phyloP scores from a whole-genome alignment of 345 rosid genomes.

The Gossypium turneri region DNA sequence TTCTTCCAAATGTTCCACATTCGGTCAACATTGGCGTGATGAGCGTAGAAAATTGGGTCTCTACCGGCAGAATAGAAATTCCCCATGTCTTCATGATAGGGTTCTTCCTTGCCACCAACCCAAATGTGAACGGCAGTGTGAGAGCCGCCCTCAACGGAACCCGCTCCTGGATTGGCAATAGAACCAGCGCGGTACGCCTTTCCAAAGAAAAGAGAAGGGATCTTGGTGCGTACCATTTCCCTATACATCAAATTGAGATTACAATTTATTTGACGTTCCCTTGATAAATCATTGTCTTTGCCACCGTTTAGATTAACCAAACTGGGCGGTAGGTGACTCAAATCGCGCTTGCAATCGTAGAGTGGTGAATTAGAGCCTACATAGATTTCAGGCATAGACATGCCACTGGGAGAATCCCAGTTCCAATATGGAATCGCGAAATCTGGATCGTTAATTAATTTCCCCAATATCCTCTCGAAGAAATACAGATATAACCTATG shows the following conservation, averaged over 20 bases:
- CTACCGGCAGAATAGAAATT: slow-evolving; percentile 2
- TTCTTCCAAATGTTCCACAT: slow-evolving; percentile 55
- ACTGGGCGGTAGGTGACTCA: not conserved
- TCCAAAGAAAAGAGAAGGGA: not conserved
- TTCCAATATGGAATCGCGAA: not conserved
- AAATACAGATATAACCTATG: not conserved
- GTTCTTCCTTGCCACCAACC: not conserved
- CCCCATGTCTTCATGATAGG: not conserved
- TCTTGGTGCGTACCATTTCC: not conserved
- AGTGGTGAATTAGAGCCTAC: not conserved
- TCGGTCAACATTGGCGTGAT: slow-evolving; percentile 52
- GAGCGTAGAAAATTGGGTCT: slow-evolving; percentile 55
- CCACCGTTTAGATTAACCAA: not conserved
- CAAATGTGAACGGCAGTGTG: not conserved
- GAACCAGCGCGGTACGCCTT: not conserved
- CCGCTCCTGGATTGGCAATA: not conserved
- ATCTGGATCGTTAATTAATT: not conserved
- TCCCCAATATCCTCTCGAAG: not conserved
- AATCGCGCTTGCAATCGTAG: not conserved
- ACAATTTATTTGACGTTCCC: not conserved
- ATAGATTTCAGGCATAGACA: not conserved
- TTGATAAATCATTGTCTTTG: not conserved
- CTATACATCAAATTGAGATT: not conserved
- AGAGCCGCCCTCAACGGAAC: not conserved
- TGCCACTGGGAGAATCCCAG: not conserved